Evolutionary conservation across 179 eudicot species (phyloP).

Genomic region (Gypsophila paniculata): DNA sequence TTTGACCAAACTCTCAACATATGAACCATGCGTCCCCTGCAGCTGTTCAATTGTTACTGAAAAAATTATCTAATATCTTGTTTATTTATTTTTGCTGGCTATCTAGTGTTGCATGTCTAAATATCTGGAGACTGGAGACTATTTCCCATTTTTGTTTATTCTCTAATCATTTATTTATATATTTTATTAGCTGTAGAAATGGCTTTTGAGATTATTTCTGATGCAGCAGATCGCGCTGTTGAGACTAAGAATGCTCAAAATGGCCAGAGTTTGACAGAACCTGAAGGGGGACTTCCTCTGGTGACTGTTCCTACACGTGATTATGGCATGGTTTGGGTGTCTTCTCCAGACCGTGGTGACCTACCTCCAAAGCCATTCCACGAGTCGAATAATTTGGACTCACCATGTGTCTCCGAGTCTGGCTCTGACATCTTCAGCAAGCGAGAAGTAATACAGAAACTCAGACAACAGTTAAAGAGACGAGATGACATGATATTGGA

Average conservation of each 20-base stretch:
- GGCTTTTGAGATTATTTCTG: slow-evolving; percentile 13
- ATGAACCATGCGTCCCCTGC: too few species aligned
- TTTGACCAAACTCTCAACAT: too few species aligned
- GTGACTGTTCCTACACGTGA: slow-evolving; percentile 63
- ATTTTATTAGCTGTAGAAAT: background rate
- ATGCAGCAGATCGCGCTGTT: slow-evolving; percentile 46
- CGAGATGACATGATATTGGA: slow-evolving; percentile 87
- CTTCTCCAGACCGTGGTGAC: slow-evolving; percentile 42
- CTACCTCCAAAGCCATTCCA: slow-evolving; percentile 52
- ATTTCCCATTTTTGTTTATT: background rate
- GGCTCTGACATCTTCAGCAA: slow-evolving; percentile 92
- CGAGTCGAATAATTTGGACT: slow-evolving; percentile 74
- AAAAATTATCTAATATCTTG: too few species aligned
- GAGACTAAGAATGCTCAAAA: slow-evolving; percentile 50
- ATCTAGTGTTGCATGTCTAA: too few species aligned
- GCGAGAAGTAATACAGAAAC: slow-evolving; percentile 89
- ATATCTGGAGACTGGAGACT: background rate
- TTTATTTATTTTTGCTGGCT: background rate
- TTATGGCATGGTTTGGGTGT: slow-evolving; percentile 43
- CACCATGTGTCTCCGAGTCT: slow-evolving; percentile 85
- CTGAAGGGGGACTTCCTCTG: slow-evolving; percentile 66
- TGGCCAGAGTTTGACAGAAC: slow-evolving; percentile 49
- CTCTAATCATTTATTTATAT: background rate
- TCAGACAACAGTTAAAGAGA: slow-evolving; percentile 87
- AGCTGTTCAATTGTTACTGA: too few species aligned